These are phyloP conservation scores for Adansonia rubrostipa DNA, from an alignment of 441 rosid species.

Conservation along the genomic window DNA sequence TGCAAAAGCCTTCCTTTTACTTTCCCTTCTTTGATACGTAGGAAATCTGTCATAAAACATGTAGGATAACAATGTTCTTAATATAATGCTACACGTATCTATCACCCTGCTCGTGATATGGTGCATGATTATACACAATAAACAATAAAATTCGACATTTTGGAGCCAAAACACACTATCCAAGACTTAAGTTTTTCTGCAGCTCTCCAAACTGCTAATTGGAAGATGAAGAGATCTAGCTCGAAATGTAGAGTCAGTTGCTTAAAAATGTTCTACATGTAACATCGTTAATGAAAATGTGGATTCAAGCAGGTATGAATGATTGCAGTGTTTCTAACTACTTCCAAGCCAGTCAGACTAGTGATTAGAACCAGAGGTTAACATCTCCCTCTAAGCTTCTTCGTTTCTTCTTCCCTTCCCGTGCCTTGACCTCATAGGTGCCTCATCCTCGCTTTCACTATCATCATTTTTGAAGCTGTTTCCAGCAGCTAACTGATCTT, in stretches of 20 bases:
- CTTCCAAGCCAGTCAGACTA: conserved; percentile 19
- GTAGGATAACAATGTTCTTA: background rate
- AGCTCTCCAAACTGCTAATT: background rate
- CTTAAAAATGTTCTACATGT: background rate
- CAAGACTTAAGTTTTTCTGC: background rate
- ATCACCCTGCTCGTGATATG: conserved; percentile 1
- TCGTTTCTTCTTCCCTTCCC: conserved; percentile 87
- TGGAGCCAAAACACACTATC: background rate
- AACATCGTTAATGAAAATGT: background rate
- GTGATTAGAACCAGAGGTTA: conserved; percentile 40
- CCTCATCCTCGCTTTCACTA: conserved; percentile 90
- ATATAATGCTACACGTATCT: background rate
- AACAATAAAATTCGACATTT: background rate
- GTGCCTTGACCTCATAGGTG: conserved; percentile 94
- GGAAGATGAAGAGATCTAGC: background rate
- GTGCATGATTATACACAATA: conserved; percentile 17
- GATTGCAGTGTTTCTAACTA: background rate
- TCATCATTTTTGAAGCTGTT: conserved; percentile 67
- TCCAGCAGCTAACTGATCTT: conserved; percentile 65
- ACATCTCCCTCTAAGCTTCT: conserved; percentile 53
- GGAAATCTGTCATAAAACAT: background rate
- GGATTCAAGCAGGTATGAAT: background rate
- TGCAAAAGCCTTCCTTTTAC: background rate
- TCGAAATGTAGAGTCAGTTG: background rate
- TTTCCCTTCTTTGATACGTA: background rate